Percentiles rank a stretch among this genome's conserved stretches.
Evolutionary conservation across 2,329 filamentous ascomycete genomes (phyloP).

Genomic region (Aspergillus chevalieri): DNA sequence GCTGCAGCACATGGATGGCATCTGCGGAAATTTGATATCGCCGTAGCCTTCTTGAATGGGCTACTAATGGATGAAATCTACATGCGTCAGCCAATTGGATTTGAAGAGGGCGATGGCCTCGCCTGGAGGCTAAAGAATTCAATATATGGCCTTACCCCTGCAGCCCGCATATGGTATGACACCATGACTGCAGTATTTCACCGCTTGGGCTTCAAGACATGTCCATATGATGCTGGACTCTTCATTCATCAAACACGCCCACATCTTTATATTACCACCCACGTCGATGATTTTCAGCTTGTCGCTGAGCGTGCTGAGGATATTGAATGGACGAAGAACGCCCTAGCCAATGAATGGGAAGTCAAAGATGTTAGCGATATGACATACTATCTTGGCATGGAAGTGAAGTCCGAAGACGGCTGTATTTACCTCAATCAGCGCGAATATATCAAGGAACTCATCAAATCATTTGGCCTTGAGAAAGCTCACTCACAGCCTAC

Average conservation of each 20-base stretch:
- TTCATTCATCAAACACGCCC: background rate
- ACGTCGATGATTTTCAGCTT: background rate
- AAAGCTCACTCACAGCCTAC: background rate
- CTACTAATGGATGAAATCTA: background rate
- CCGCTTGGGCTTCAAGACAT: background rate
- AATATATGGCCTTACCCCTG: background rate
- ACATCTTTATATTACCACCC: background rate
- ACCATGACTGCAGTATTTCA: background rate
- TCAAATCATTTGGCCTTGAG: background rate
- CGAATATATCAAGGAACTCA: background rate
- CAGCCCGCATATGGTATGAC: background rate
- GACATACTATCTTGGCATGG: background rate
- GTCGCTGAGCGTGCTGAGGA: background rate
- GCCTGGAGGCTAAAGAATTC: background rate
- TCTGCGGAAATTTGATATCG: background rate
- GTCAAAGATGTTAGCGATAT: background rate
- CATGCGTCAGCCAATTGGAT: background rate
- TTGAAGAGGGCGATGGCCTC: background rate
- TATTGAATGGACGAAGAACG: background rate
- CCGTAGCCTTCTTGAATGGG: background rate
- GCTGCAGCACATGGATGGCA: background rate
- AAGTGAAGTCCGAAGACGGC: background rate
- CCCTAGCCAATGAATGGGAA: background rate
- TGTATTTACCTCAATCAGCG: background rate
- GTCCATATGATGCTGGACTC: background rate